Evolutionary conservation across 345 rosid genomes (phyloP).

Genomic region (Triadica sebifera): DNA sequence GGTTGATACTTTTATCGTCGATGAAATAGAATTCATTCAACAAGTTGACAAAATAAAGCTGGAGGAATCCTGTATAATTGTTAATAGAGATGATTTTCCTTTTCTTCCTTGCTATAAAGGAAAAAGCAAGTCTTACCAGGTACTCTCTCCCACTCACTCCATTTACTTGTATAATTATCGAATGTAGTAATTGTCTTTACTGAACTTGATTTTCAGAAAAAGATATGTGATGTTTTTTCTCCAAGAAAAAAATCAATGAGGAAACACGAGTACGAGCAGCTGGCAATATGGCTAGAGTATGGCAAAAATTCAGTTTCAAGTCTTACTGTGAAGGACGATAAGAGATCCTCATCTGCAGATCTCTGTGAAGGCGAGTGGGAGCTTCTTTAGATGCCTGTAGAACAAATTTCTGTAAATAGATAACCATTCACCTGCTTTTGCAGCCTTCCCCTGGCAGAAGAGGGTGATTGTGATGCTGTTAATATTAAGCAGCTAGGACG

Average conservation of each 20-base stretch:
- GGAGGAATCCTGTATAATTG: conserved; percentile 68
- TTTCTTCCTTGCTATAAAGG: conserved; percentile 30
- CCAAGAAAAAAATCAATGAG: conserved; percentile 57
- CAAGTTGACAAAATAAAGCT: conserved; percentile 32
- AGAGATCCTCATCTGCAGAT: conserved; percentile 23
- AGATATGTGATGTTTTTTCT: conserved; percentile 52
- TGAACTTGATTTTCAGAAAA: conserved; percentile 41
- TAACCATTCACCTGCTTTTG: conserved; percentile 8
- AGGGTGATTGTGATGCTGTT: conserved; percentile 11
- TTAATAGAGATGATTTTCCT: conserved; percentile 47
- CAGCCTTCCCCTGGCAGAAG: conserved; percentile 18
- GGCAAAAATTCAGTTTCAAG: conserved; percentile 26
- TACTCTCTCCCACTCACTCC: conserved; percentile 13
- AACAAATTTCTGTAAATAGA: conserved; percentile 14
- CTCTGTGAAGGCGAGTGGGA: conserved; percentile 73
- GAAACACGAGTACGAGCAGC: conserved; percentile 61
- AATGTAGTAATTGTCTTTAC: neutral
- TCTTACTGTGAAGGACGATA: conserved; percentile 21
- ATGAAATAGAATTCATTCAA: conserved; percentile 31
- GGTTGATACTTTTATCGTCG: conserved; percentile 21
- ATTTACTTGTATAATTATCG: neutral
- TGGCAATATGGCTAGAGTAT: conserved; percentile 36
- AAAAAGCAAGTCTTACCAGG: conserved; percentile 64
- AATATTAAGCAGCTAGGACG: conserved; percentile 13
- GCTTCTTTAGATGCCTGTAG: conserved; percentile 43